Evolutionary conservation across 225 moss, liverwort and hornwort genomes (phyloP).

Genomic region (Marchantia paleacea): DNA sequence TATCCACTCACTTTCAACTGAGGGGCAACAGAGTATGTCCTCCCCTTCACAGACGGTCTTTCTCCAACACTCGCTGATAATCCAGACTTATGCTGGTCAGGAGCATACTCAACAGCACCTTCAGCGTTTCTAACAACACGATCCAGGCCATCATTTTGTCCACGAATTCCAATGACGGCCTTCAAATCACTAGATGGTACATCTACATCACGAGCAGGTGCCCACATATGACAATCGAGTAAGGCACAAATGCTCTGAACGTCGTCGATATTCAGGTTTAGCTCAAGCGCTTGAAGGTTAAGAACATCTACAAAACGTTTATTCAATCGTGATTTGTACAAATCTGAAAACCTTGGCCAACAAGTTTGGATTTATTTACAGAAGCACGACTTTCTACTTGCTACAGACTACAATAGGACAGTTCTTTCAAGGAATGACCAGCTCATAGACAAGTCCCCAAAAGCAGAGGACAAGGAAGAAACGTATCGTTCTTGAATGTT

Average conservation of each 20-base stretch:
- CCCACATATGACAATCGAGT: background rate
- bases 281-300: background rate
- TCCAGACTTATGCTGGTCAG: background rate
- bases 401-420: background rate
- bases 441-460: slow-evolving; percentile 35
- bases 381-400: background rate
- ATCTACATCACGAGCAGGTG: slow-evolving; percentile 14
- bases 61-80: slow-evolving; percentile 3
- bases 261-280: background rate
- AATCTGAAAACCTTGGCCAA: background rate
- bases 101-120: slow-evolving; percentile 11
- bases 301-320: background rate
- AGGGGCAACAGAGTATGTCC: slow-evolving; percentile 12
- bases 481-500: slow-evolving; percentile 25
- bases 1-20: slow-evolving; percentile 35
- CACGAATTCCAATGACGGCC: slow-evolving; percentile 22
- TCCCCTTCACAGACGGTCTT: slow-evolving; percentile 21
- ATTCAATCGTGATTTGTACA: background rate
- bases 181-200: slow-evolving; percentile 12
- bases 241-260: background rate
- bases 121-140: slow-evolving; percentile 22
- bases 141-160: slow-evolving; percentile 11
- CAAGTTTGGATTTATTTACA: background rate
- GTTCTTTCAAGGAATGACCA: background rate
- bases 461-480: slow-evolving; percentile 27